Evolutionary conservation across 305 asterid species (phyloP).

Genomic region (Fraxinus ornus): DNA sequence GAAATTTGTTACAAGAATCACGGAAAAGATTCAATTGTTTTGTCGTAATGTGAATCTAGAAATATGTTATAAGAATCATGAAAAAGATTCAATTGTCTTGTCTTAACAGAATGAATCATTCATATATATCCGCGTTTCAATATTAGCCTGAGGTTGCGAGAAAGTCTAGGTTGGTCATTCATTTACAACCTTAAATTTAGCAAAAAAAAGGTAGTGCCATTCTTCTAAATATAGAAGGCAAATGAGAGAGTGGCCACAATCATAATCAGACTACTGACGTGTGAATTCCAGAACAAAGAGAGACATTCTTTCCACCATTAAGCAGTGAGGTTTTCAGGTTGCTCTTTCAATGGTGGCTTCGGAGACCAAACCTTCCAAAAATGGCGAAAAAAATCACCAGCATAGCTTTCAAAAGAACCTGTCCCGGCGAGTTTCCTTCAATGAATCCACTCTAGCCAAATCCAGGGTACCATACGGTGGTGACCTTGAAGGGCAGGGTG

Average conservation of each 20-base stretch:
- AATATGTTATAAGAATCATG: neutral
- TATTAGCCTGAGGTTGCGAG: neutral
- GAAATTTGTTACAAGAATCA: neutral
- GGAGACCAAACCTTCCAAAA: neutral
- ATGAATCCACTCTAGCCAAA: constrained; percentile 25
- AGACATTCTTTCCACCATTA: neutral
- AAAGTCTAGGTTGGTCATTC: neutral
- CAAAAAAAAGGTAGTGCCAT: neutral
- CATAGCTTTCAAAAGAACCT: constrained; percentile 26
- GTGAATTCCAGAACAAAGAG: constrained; percentile 5
- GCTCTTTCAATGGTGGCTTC: neutral
- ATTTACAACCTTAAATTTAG: neutral
- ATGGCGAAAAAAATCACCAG: constrained; percentile 21
- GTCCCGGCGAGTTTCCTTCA: constrained; percentile 51
- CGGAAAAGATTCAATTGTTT: neutral
- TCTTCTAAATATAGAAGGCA: neutral
- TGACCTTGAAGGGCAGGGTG: constrained; percentile 26
- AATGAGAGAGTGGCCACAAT: neutral
- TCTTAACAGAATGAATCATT: neutral
- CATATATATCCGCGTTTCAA: neutral
- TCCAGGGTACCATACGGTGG: constrained; percentile 1
- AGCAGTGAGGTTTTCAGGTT: neutral
- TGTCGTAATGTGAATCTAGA: neutral
- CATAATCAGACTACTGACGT: neutral
- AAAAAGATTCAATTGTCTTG: neutral